Evolutionary conservation across 345 rosid genomes (phyloP).

Genomic region (Eucalyptus pauciflora): DNA sequence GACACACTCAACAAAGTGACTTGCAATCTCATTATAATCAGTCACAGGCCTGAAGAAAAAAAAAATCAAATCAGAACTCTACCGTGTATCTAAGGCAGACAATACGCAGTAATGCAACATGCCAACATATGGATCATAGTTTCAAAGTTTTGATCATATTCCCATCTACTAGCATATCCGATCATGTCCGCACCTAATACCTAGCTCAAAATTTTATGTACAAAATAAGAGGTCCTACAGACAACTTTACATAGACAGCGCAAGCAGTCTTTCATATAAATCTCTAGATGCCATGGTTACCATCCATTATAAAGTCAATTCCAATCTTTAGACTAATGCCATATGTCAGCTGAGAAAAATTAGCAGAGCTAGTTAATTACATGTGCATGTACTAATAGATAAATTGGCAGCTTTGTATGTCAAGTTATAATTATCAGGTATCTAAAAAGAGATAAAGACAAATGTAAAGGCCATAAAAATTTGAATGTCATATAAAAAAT

Average conservation of each 20-base stretch:
- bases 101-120: not conserved
- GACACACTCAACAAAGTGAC: conserved; percentile 83
- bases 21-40: conserved; percentile 77
- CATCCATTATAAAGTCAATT: not conserved
- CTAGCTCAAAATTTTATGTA: not conserved
- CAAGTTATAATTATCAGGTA: not conserved
- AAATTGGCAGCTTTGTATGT: not conserved
- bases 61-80: not conserved
- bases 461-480: not conserved
- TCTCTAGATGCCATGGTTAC: not conserved
- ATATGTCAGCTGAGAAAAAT: not conserved
- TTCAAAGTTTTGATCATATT: not conserved
- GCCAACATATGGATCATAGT: not conserved
- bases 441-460: not conserved
- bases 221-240: not conserved
- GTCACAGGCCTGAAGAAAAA: conserved; percentile 58
- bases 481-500: not conserved
- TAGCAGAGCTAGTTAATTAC: not conserved
- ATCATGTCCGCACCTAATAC: not conserved
- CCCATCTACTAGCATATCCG: not conserved
- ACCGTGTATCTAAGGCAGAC: not conserved
- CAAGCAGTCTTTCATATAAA: not conserved
- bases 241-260: not conserved
- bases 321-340: not conserved
- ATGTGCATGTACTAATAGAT: not conserved